Percentiles rank a stretch among this genome's conserved stretches.
Conservation (phyloP, 768 basidiomycete genomes). For the Pleurotus tuber-regium region DNA sequence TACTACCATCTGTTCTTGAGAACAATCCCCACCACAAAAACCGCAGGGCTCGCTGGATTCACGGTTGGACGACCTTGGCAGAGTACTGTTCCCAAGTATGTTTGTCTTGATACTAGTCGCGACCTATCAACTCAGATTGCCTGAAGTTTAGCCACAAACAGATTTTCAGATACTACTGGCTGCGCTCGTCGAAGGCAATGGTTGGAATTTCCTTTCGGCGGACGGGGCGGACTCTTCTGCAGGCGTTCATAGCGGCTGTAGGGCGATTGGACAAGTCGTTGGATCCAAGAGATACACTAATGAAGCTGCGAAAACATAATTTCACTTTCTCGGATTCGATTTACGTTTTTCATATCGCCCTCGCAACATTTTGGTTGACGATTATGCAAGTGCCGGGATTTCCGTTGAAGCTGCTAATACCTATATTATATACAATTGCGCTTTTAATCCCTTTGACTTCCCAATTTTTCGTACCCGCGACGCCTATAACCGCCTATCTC, state of each 20-base stretch:
- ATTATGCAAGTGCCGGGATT: slow-evolving; percentile 71
- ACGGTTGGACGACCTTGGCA: too few species aligned
- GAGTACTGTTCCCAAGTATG: too few species aligned
- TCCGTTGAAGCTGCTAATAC: slow-evolving; percentile 76
- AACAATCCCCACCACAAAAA: too few species aligned
- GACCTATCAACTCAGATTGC: too few species aligned
- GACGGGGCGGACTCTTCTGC: slow-evolving; percentile 11
- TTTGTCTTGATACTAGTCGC: too few species aligned
- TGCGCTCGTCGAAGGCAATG: too few species aligned
- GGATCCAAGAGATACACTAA: slow-evolving; percentile 64
- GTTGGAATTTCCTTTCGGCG: slow-evolving; percentile 1
- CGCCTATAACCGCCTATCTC: slow-evolving; percentile 83
- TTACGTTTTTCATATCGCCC: slow-evolving; percentile 62
- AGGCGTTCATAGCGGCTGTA: slow-evolving; percentile 60
- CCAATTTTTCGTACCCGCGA: slow-evolving; percentile 89
- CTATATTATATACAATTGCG: slow-evolving; percentile 62
- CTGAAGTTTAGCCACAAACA: too few species aligned
- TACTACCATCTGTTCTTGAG: too few species aligned
- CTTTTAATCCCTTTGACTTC: slow-evolving; percentile 83
- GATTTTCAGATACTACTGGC: too few species aligned
- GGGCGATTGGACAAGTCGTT: slow-evolving; percentile 74
- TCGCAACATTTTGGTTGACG: slow-evolving; percentile 67
- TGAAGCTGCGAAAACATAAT: slow-evolving; percentile 52
- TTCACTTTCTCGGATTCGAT: slow-evolving; percentile 57
- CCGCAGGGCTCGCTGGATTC: too few species aligned